Base-by-base conservation (phyloP, 768 basidiomycete species). In the Mycena sanguinolenta region DNA sequence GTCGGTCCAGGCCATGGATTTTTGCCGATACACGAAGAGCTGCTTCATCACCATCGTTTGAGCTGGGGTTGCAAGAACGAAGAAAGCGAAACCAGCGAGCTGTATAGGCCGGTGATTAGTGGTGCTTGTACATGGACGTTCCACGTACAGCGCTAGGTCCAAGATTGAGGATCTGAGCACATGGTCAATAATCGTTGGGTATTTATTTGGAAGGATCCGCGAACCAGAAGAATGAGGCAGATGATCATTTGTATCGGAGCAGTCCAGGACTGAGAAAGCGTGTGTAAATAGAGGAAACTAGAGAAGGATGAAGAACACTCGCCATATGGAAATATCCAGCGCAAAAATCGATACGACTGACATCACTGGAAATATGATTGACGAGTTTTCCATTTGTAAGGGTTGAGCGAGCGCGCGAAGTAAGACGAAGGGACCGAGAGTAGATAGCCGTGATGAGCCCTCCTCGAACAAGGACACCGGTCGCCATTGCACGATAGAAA, bases 281-380 rank as follows among this genome's bases (percentile, higher is more conserved):
- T n/a, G 23, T 10, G 38, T 72, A 39, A 68, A 32, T 30, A 30
- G 25, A 44, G 44, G 23, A 67, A 42, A 13, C 39, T 21, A 2
- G 72, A 55, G 36, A 32, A 39, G 55, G 27, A 13, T 13, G 32
- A 4, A n/a, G 49, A 39, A 42, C 27, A 62, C 79, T 28, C 60
- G 81, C 84, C 86, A 95, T 91, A 74, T 95, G 93, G 79, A 95
- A 92, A 82, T 91, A 93, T 23, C 91, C 85, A 74, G 89, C 85
- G 75, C 92, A 92, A 74, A 96, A 98, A 77, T 98, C 96, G 77
- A 98, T 94, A 25, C 96, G 89, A 32, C 93, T 95, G 25, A 97
- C 90, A 77, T 96, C 95, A 1, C 94, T 95, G 7, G 94, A 95
- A 69, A 99, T 97, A 81, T 97, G 95, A 73, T 96, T 97, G 71